These are phyloP conservation scores for Penicillium olsonii DNA, from an alignment of 2,329 filamentous ascomycete species.

Conservation along the genomic window DNA sequence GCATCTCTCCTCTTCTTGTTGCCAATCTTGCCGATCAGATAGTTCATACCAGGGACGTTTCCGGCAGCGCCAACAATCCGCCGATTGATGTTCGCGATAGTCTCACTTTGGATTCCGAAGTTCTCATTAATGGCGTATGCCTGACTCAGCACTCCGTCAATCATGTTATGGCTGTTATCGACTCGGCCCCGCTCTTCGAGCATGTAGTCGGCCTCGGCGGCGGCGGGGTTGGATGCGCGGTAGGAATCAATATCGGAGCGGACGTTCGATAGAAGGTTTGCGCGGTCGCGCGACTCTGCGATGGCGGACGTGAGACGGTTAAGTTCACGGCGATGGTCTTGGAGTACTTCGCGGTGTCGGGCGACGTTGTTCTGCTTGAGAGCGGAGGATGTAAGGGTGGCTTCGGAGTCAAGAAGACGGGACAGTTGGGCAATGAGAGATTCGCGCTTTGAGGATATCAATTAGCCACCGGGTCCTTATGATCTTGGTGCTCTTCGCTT, in stretches of 20 bases:
- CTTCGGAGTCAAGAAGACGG: conserved; percentile 90
- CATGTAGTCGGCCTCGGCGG: conserved; percentile 95
- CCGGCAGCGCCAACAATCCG: conserved; percentile 86
- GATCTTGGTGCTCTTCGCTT: neutral
- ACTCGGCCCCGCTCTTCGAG: conserved; percentile 81
- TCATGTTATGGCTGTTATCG: conserved; percentile 85
- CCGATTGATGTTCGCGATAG: conserved; percentile 81
- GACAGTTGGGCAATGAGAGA: conserved; percentile 76
- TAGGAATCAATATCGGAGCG: conserved; percentile 91
- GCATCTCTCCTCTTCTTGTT: conserved; percentile 93
- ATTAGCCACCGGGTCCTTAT: conserved; percentile 7
- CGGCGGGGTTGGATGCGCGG: conserved; percentile 75
- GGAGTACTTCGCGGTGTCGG: conserved; percentile 85
- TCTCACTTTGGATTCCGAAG: conserved; percentile 85
- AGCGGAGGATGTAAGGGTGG: conserved; percentile 80
- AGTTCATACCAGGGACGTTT: conserved; percentile 90
- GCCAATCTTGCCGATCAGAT: conserved; percentile 86
- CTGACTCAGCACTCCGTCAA: conserved; percentile 88
- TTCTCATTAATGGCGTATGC: conserved; percentile 95
- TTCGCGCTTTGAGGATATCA: conserved; percentile 65
- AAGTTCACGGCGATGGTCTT: conserved; percentile 83
- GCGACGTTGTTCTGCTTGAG: conserved; percentile 96
- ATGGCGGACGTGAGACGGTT: conserved; percentile 72
- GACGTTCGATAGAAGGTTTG: conserved; percentile 87
- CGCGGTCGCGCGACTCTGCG: conserved; percentile 75